Percentiles rank a stretch among this genome's conserved stretches.
These are phyloP conservation scores for Parachaetomium inaequale DNA, from an alignment of 495 filamentous ascomycete genomes.

Conservation along the genomic window DNA sequence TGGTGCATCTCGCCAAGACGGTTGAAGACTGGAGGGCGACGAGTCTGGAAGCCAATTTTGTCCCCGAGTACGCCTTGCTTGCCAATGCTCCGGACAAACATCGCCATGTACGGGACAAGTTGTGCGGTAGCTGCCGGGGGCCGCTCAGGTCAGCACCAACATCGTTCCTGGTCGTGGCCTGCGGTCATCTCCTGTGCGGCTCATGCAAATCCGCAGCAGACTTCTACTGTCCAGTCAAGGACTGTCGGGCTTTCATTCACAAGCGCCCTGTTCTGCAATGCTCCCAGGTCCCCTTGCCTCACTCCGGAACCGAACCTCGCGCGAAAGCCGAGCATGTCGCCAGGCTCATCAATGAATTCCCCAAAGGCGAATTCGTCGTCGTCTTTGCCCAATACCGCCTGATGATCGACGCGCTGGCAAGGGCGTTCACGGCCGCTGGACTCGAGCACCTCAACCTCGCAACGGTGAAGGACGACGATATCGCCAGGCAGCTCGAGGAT, in stretches of 20 bases:
- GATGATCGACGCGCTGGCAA: constrained; percentile 22
- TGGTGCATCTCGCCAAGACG: constrained; percentile 17
- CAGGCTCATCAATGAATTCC: constrained; percentile 23
- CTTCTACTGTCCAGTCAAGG: constrained; percentile 18
- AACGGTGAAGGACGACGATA: constrained; percentile 1
- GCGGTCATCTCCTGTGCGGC: constrained; percentile 38
- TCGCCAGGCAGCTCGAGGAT: constrained; percentile 11
- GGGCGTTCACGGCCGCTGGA: constrained; percentile 22
- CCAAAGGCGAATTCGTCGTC: constrained; percentile 26
- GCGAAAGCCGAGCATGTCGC: constrained; percentile 28
- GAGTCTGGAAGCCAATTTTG: constrained; percentile 8
- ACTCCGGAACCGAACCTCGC: not conserved
- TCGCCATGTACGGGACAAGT: not conserved
- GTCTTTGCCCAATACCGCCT: constrained; percentile 37
- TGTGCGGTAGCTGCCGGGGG: constrained; percentile 15
- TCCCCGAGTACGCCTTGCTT: not conserved
- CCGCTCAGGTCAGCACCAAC: not conserved
- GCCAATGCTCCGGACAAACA: not conserved
- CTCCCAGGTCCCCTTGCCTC: constrained; percentile 3
- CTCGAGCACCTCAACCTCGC: constrained; percentile 15
- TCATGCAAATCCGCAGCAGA: constrained; percentile 18
- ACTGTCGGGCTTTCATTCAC: constrained; percentile 7
- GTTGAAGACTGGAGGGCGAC: constrained; percentile 11
- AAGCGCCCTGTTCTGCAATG: constrained; percentile 19
- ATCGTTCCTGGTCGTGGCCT: constrained; percentile 29